phyloP scores from a whole-genome alignment of 495 filamentous ascomycete genomes.

The Penicillium lagena region DNA sequence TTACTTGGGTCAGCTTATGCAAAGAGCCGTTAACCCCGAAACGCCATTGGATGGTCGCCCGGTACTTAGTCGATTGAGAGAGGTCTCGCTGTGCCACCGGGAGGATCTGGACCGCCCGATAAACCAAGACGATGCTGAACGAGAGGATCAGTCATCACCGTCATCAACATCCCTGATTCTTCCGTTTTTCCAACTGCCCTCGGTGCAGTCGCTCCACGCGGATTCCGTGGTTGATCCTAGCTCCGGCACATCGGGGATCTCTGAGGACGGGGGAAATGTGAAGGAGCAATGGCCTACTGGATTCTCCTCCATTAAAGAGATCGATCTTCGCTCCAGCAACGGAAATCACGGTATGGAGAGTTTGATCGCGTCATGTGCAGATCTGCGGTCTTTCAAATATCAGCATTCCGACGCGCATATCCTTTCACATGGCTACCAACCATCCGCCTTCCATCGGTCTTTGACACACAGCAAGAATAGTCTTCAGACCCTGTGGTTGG shows the following conservation, averaged over 20 bases:
- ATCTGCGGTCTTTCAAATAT: slow-evolving; percentile 28
- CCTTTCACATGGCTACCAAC: slow-evolving; percentile 20
- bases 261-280: neutral
- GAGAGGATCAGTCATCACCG: neutral
- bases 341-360: slow-evolving; percentile 20
- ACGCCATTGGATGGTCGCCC: slow-evolving; percentile 10
- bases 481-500: slow-evolving; percentile 28
- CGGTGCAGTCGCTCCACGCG: slow-evolving; percentile 19
- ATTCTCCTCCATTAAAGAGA: slow-evolving; percentile 17
- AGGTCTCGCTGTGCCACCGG: slow-evolving; percentile 17
- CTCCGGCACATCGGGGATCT: neutral
- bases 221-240: slow-evolving; percentile 23
- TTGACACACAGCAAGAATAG: slow-evolving; percentile 19
- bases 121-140: neutral
- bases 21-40: slow-evolving; percentile 13
- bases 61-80: slow-evolving; percentile 11
- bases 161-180: slow-evolving; percentile 5
- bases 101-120: slow-evolving; percentile 1
- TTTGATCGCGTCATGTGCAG: slow-evolving; percentile 16
- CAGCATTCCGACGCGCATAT: slow-evolving; percentile 29
- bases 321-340: slow-evolving; percentile 23
- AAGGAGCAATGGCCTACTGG: neutral
- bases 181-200: slow-evolving; percentile 24
- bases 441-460: slow-evolving; percentile 20
- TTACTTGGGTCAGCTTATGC: slow-evolving; percentile 17